Evolutionary conservation across 441 rosid species (phyloP), one percentile per base, ranked within the genome.

Genomic region (Gossypium lobatum): DNA sequence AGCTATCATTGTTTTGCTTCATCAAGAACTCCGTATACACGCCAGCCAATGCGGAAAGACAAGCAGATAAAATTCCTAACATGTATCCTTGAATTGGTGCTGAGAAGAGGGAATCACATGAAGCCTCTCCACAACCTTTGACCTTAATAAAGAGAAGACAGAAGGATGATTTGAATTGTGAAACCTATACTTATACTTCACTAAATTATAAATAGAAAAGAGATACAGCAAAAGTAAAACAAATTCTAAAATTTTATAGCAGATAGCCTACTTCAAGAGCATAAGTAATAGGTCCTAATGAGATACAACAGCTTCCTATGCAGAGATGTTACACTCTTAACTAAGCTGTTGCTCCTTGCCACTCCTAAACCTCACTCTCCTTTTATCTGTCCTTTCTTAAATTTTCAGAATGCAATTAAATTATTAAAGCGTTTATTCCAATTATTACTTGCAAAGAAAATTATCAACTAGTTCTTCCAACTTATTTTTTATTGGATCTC

Each of bases 41-140:
- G 57, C 77, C 77, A 66, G 77, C 77, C 58, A 74, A 74, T 21
- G 72, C 77, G 0, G 77, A 65, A 53, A 74, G 77, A 74, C 72
- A 74, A 65, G 77, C 77, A 64, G 77, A 74, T 26, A 74, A 66
- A 42, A 65, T 42, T 39, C 77, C 72, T 62, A 74, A 66, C 77
- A 74, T 64, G 58, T 74, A 74, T 55, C 77, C 77, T 65, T 55
- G 77, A 39, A 65, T 65, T 55, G 77, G 72, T 55, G 77, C 72
- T 13, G 72, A 74, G 57, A 74, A 65, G 52, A 74, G 72, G 65
- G 77, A 65, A 18, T 74, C 72, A 25, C 77, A 74, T 37, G 77
- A 65, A 34, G 77, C 77, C 57, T 74, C 72, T 17, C 77, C 72
- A 55, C 77, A 74, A 21, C 77, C 72, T 65, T 74, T 57, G 55